phyloP scores from a whole-genome alignment of 495 filamentous ascomycete genomes.

The Podospora pseudoanserina region DNA sequence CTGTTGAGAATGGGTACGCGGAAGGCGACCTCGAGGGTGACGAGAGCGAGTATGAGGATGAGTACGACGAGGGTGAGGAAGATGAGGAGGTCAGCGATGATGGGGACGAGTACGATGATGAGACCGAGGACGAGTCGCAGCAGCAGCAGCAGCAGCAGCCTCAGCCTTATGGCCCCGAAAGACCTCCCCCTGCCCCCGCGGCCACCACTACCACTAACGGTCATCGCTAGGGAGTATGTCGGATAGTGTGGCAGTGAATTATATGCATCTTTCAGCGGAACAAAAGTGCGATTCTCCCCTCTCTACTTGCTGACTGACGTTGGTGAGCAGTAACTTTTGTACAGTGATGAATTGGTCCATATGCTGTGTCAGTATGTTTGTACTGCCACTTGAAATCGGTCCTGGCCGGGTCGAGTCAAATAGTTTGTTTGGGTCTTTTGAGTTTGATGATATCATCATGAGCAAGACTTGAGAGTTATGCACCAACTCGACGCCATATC shows the following conservation, averaged over 20 bases:
- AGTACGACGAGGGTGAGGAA: slow-evolving; percentile 50
- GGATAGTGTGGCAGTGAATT: not conserved
- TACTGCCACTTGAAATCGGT: not conserved
- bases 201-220: slow-evolving; percentile 37
- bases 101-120: slow-evolving; percentile 60
- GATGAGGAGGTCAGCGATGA: slow-evolving; percentile 52
- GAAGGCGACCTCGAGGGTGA: slow-evolving; percentile 61
- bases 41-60: slow-evolving; percentile 74
- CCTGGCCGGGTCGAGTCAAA: not conserved
- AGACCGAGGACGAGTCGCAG: slow-evolving; percentile 56
- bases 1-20: slow-evolving; percentile 51
- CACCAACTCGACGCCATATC: not conserved
- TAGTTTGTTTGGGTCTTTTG: not conserved
- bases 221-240: slow-evolving; percentile 21
- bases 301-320: not conserved
- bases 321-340: not conserved
- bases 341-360: not conserved
- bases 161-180: slow-evolving; percentile 49
- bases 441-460: not conserved
- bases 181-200: slow-evolving; percentile 53
- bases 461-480: not conserved
- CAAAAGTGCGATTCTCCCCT: not conserved
- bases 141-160: slow-evolving; percentile 47
- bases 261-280: not conserved
- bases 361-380: not conserved